These are phyloP conservation scores for Xylariaceae sp. DNA, from an alignment of 2,329 filamentous ascomycete species.

Conservation along the genomic window DNA sequence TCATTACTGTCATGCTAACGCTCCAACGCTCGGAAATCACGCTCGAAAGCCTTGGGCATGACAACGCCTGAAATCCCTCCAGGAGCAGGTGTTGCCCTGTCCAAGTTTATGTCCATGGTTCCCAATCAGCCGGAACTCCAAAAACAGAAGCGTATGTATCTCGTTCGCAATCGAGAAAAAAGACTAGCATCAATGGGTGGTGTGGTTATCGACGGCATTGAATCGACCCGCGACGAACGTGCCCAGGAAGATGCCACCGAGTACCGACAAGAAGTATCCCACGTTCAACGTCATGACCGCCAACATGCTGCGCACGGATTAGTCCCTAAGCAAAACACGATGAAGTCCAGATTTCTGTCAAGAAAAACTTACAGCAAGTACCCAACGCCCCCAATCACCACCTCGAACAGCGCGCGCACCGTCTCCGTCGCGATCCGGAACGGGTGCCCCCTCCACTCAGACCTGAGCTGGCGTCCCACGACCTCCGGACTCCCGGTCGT, in stretches of 20 bases:
- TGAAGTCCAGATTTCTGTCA: too few species aligned
- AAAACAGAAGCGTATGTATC: too few species aligned
- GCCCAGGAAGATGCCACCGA: conserved; percentile 24
- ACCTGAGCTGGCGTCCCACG: conserved; percentile 11
- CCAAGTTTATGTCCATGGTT: too few species aligned
- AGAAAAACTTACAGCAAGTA: conserved; percentile 24
- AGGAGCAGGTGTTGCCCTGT: too few species aligned
- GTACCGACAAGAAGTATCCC: conserved; percentile 26
- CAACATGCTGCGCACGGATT: conserved; percentile 19
- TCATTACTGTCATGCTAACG: too few species aligned
- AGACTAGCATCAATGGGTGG: neutral
- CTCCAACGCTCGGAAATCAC: too few species aligned
- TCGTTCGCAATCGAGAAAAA: too few species aligned
- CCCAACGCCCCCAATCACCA: conserved; percentile 23
- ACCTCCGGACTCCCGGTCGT: neutral
- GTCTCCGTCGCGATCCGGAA: conserved; percentile 23
- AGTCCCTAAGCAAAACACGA: neutral
- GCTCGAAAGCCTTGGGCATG: too few species aligned
- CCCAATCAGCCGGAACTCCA: too few species aligned
- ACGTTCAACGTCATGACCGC: conserved; percentile 29
- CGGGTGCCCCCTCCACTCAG: conserved; percentile 15
- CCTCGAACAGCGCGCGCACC: conserved; percentile 17
- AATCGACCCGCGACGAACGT: conserved; percentile 21
- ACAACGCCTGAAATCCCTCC: too few species aligned
- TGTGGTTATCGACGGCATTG: conserved; percentile 3